Base-by-base conservation (phyloP, 2,329 filamentous ascomycete species). In the Pseudogymnoascus pannorum region DNA sequence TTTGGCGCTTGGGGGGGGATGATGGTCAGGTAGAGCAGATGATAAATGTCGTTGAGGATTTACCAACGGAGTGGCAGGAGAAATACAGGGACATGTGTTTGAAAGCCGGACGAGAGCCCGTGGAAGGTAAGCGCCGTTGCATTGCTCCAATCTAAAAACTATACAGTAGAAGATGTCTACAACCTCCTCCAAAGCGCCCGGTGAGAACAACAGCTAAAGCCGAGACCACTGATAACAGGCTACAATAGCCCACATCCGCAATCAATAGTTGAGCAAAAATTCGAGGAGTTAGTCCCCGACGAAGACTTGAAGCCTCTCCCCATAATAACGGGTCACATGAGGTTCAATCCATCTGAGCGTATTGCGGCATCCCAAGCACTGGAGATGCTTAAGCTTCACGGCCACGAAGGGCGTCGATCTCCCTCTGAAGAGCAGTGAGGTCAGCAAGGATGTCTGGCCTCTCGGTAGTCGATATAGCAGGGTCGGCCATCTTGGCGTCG, bases 391-490 rank as follows among this genome's bases (percentile, higher is more conserved):
- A 54, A 31, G 48, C 9, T 3, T 14, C 48, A 54, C 26, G 74
- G 6, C 75, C 78, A 67, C 82, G 76, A 48, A 88, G 69, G 3
- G 83, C 87, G 73, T 93, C 88, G 38, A 93, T 88, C 69, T 93
- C 89, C 69, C 82, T 81, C 73, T 91, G 88, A 64, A 93, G 74
- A 20, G 85, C 85, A 54, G 84, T 82, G 61, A 93, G 74, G 71
- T 92, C 88, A 1, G 87, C 87, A 66, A 93, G 73, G 63, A 92
- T 90, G 69, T 89, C 83, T 42, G 74, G 72, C 1, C 76, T n/a
- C 33, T 33, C 48, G 29, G 59, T 33, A 58, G 61, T 66, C 51
- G 60, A 61, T 14, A 67, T 67, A 22, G 59, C 58, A 7, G 65
- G 54, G 1, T 61, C 60, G 63, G 40, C 63, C 63, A 58, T 70